Evolutionary conservation across 768 basidiomycete genomes (phyloP), one percentile per base, ranked within the genome.

Genomic region (Lactarius hengduanensis): DNA sequence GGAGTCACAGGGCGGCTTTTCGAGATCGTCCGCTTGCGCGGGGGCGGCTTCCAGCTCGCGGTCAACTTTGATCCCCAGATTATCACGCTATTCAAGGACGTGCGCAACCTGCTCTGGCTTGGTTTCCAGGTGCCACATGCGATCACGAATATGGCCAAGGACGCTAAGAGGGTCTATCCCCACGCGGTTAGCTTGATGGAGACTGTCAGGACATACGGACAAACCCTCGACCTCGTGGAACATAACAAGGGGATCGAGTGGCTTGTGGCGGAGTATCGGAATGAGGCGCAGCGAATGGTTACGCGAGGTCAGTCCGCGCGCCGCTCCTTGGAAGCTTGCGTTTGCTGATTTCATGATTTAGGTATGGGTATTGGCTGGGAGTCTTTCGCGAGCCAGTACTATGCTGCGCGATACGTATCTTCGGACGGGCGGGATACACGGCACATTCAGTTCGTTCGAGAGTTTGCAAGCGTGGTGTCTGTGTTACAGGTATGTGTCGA

Each of bases 61-160:
- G 95, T 98, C 70, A 98, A 98, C 76, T 98, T 98, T 74, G 97
- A 99, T 76, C 92, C 95, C 4, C 96, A 98, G 78, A 94, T 96
- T 70, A 98, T 99, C 77, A 96, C 92, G 36, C 81, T 99, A 32
- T 98, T 98, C 86, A 99, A 99, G 82, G 97, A 98, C 76, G 94
- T 97, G 40, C 84, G 97, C 65, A 97, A 97, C 75, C 74, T 98
- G 70, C 83, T 97, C 38, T 98, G 96, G 96, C 83, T 98, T 68
- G 91, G 91, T 67, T 98, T 96, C 79, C 89, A 91, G 74, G 95
- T 98, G 2, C 96, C 95, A 28, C 94, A 98, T 79, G 87, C 91
- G 61, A 94, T 92, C 69, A 90, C 89, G 72, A 97, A 96, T 75
- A 91, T 97, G 86, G 97, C 97, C 41, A 99, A 98, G 80, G 96